Evolutionary conservation across 1,284 basidiomycete species (phyloP), one percentile per base, ranked within the genome.

Genomic region (Dichomitus squalens): DNA sequence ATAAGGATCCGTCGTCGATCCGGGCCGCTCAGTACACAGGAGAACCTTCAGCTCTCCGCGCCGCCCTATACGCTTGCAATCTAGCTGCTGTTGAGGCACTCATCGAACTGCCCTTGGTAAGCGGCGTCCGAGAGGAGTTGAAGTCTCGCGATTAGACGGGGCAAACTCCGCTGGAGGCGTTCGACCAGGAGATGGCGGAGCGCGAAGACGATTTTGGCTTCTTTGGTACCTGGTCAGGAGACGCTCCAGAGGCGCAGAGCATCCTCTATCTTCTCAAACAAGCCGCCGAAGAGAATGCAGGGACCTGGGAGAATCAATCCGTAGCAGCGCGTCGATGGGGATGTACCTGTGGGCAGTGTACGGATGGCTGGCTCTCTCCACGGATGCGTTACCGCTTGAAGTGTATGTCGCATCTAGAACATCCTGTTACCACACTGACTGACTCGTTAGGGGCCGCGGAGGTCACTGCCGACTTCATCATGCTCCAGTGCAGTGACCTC

Each of bases 301-400:
- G 25, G 40, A 14, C 16, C 11, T 23, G 21, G 12, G 21, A 41
- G 25, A 23, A 41, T 5, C 21, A 41, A 25, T 38, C 60, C 8
- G 36, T 63, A 9, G 43, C 25, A n/a, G 29, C 49, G 20, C 20
- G 40, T 6, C 41, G 36, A 40, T 64, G 43, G 48, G 63, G 65
- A 7, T 68, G 66, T 34, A 60, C 61, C 7, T 68, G 66, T 33
- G 61, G 59, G 3, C 44, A 53, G n/a, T 66, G 65, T 43, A 44
- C 53, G 7, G 59, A 52, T 3, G 66, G 66, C 3, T 66, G 65
- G 63, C 51, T 68, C 11, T 65, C 65, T 20, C 58, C 58, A 21
- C 52, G 60, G 25, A 64, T 68, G 66, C 53, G 52, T 4, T 64
- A 40, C 23, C 33, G 55, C 12, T 39, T 55, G 16, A 25, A 31